phyloP scores from a whole-genome alignment of 495 filamentous ascomycete species.

The Acidomyces sp. region DNA sequence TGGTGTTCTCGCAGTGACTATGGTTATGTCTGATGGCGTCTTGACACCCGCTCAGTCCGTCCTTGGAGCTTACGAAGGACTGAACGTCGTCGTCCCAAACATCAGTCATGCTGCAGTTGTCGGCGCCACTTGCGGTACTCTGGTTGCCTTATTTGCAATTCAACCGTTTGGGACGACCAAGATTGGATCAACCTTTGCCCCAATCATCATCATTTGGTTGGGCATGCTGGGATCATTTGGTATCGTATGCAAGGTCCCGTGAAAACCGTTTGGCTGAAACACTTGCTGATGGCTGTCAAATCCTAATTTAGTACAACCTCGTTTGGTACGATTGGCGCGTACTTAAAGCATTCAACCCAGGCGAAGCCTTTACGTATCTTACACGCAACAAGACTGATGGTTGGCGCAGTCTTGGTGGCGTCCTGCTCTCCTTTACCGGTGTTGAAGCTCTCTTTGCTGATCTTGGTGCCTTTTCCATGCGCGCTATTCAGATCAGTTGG shows the following conservation, averaged over 20 bases:
- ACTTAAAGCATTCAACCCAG: constrained; percentile 20
- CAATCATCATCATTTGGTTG: constrained; percentile 64
- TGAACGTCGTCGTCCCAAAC: constrained; percentile 38
- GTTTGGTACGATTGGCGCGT: constrained; percentile 15
- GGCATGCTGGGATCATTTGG: constrained; percentile 52
- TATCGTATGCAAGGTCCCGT: too few species aligned
- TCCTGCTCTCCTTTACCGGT: constrained; percentile 57
- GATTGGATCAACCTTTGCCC: constrained; percentile 52
- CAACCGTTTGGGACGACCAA: constrained; percentile 60
- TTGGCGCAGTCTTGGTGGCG: constrained; percentile 55
- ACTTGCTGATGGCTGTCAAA: too few species aligned
- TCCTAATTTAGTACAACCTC: too few species aligned
- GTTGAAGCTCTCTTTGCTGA: constrained; percentile 67
- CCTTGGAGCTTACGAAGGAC: constrained; percentile 55
- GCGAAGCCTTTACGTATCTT: constrained; percentile 18
- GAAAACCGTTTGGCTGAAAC: too few species aligned
- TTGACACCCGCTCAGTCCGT: constrained; percentile 50
- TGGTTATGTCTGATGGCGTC: constrained; percentile 42
- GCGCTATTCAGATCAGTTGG: constrained; percentile 56
- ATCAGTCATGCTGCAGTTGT: constrained; percentile 45
- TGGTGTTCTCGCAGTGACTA: constrained; percentile 53
- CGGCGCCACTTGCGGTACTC: constrained; percentile 53
- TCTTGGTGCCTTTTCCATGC: constrained; percentile 49
- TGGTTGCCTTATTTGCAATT: constrained; percentile 53
- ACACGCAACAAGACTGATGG: constrained; percentile 34